These are phyloP conservation scores for Thuja plicata DNA, from an alignment of 83 land plant genomes.

Conservation along the genomic window DNA sequence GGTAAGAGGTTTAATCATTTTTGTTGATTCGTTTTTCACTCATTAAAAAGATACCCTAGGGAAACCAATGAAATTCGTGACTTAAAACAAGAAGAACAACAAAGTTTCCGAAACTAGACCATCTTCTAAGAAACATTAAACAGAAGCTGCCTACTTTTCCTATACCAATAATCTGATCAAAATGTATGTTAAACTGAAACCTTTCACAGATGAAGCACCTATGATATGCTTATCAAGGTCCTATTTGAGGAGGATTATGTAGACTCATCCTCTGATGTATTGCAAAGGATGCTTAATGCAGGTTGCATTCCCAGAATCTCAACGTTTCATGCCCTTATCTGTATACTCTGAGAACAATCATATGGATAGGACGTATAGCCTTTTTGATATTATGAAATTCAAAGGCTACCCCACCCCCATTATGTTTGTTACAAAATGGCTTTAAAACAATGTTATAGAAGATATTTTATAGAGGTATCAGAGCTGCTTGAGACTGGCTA, in stretches of 20 bases:
- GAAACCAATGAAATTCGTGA: background rate
- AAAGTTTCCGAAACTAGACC: background rate
- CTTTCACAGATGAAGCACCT: background rate
- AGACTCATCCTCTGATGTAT: background rate
- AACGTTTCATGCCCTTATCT: background rate
- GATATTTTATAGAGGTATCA: background rate
- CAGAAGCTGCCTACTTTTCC: background rate
- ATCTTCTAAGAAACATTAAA: background rate
- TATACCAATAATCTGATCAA: background rate
- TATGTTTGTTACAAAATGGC: background rate
- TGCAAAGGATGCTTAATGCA: background rate
- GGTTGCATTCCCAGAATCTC: background rate
- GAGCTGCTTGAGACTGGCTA: background rate
- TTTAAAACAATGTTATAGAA: no score
- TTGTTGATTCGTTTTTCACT: background rate
- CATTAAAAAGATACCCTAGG: no score
- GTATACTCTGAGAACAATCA: conserved; percentile 8
- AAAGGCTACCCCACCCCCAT: background rate
- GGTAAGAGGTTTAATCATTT: background rate
- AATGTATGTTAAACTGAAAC: background rate
- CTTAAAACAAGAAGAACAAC: background rate
- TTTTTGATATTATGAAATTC: conserved; percentile 7
- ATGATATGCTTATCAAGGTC: conserved; percentile 7
- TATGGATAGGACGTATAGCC: background rate
- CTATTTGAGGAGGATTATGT: background rate